phyloP scores from a whole-genome alignment of 805 yeast genomes.

The Komagataella mondaviorum region DNA sequence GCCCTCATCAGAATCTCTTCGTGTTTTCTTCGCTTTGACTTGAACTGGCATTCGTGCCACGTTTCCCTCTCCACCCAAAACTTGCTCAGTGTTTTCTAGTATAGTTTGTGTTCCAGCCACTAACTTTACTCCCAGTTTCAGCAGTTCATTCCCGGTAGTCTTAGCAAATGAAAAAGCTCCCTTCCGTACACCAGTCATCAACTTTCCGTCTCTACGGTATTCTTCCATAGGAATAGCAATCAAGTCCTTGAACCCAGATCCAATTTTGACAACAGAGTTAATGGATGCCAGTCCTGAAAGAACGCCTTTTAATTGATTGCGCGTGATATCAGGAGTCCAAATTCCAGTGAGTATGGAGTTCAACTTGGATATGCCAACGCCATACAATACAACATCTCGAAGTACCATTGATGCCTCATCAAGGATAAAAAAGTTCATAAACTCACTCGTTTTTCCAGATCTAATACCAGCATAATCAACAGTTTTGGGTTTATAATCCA shows the following conservation, averaged over 20 bases:
- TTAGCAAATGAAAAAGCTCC: slow-evolving; percentile 65
- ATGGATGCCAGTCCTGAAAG: slow-evolving; percentile 79
- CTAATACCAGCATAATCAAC: slow-evolving; percentile 74
- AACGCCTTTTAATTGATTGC: slow-evolving; percentile 71
- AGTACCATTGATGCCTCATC: slow-evolving; percentile 74
- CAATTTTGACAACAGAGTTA: slow-evolving; percentile 60
- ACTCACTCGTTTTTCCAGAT: slow-evolving; percentile 78
- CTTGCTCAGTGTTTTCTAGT: slow-evolving; percentile 68
- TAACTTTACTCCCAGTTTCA: slow-evolving; percentile 71
- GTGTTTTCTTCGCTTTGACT: background rate
- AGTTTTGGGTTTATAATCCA: slow-evolving; percentile 89
- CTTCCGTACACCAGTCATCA: slow-evolving; percentile 57
- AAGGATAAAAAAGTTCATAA: slow-evolving; percentile 77
- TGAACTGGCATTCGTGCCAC: background rate
- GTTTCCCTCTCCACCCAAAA: slow-evolving; percentile 44
- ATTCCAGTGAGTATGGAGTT: slow-evolving; percentile 41
- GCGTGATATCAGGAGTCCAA: slow-evolving; percentile 83
- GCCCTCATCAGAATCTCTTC: background rate
- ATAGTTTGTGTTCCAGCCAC: slow-evolving; percentile 82
- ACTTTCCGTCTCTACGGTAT: slow-evolving; percentile 58
- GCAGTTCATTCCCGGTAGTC: slow-evolving; percentile 67
- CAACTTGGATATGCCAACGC: slow-evolving; percentile 63
- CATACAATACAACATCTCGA: slow-evolving; percentile 51
- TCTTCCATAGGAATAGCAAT: slow-evolving; percentile 65
- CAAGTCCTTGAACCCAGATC: slow-evolving; percentile 64